Evolutionary conservation across 2,329 filamentous ascomycete genomes (phyloP), one percentile per base, ranked within the genome.

Genomic region (Fusarium nelsonii): DNA sequence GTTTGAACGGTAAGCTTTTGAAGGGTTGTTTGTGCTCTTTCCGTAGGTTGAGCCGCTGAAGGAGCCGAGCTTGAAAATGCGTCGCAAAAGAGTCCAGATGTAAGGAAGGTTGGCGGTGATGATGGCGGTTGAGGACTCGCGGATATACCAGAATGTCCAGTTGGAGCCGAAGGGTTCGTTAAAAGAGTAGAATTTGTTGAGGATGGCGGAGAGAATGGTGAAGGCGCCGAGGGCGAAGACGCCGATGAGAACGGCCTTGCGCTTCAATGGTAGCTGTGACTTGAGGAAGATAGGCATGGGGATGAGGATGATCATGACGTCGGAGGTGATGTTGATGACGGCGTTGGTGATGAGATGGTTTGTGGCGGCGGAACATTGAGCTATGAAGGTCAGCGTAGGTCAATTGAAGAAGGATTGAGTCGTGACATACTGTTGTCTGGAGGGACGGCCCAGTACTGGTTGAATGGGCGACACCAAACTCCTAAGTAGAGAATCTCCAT

Each of bases 341-440:
- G 85, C 83, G 61, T 89, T 87, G 16, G 85, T 84, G 51, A 88
- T 88, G 12, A 88, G 81, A 69, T 88, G 88, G 71, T 87, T 80
- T 16, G 84, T 80, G 3, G 85, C 82, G 0, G 87, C 84, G 1
- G 86, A 85, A 72, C 87, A 90, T 80, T 90, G 86, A 2, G 79
- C 83, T 85, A 34, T 4, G 3, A n/a, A 11, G 3, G 60, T 73
- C 14, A 75, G 66, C 14, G 6, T 23, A 30, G 41, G 49, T 18
- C 18, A 33, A 34, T 12, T 11, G 12, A 33, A 12, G 3, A 9
- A 11, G 16, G 5, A 18, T 28, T n/a, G 10, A 5, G 4, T 23
- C 23, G 23, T 6, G 14, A 76, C 78, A 40, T 75, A 84, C 83
- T 78, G 68, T 84, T 84, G 3, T 81, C 74, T 3, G 84, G 81